Conservation (phyloP, 306 rosid genomes). For the Lotus japonicus region DNA sequence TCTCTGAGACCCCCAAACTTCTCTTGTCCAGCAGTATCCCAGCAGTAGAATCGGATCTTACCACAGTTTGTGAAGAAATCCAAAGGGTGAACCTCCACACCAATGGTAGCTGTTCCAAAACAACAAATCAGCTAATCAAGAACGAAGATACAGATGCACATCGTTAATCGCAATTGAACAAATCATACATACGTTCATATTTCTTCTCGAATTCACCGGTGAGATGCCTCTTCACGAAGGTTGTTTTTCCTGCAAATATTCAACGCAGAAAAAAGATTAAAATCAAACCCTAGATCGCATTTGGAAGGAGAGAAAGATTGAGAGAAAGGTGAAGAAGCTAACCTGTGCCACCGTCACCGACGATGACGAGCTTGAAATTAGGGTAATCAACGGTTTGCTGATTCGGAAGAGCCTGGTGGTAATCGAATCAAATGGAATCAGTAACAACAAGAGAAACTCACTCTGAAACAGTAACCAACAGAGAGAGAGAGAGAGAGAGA, state of each 20-base stretch:
- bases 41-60: conserved; percentile 67
- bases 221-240: conserved; percentile 74
- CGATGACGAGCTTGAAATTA: conserved; percentile 77
- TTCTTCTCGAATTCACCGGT: conserved; percentile 77
- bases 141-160: not conserved
- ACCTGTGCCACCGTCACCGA: conserved; percentile 93
- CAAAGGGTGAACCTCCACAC: conserved; percentile 76
- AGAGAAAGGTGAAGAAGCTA: not conserved
- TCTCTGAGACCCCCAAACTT: conserved; percentile 78
- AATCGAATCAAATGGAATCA: not conserved
- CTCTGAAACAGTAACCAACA: not conserved
- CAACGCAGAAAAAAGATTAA: too few species aligned
- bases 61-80: conserved; percentile 81
- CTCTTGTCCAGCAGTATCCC: conserved; percentile 85
- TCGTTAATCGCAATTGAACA: not conserved
- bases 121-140: not conserved
- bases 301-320: too few species aligned
- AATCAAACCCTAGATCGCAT: too few species aligned
- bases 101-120: conserved; percentile 49
- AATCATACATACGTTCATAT: conserved; percentile 57
- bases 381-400: conserved; percentile 80
- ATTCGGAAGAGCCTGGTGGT: conserved; percentile 58
- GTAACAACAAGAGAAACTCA: not conserved
- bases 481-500: not conserved
- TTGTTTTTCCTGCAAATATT: conserved; percentile 57